Percentiles rank a stretch among this genome's conserved stretches.
These are phyloP conservation scores for Annulohypoxylon truncatum DNA, from an alignment of 2,329 filamentous ascomycete genomes.

Conservation along the genomic window DNA sequence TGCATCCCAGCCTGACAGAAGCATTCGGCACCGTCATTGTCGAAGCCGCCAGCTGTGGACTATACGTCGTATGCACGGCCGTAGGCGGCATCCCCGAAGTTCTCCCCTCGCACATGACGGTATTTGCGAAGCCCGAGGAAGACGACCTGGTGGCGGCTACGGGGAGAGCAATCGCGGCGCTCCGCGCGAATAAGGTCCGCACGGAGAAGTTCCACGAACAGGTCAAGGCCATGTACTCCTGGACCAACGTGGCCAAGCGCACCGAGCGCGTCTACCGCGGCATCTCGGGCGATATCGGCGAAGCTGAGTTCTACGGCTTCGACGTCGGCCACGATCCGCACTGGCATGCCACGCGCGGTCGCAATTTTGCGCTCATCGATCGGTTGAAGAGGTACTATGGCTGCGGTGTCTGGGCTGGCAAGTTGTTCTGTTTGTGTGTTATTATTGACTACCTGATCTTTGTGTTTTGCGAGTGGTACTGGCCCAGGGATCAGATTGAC, in stretches of 20 bases:
- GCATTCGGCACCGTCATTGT: conserved; percentile 98
- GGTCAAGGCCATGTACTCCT: conserved; percentile 98
- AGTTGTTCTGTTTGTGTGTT: conserved; percentile 94
- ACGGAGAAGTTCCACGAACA: conserved; percentile 97
- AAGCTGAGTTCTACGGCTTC: conserved; percentile 89
- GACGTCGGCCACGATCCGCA: conserved; percentile 70
- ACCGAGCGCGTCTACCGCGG: conserved; percentile 97
- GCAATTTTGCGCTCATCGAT: conserved; percentile 93
- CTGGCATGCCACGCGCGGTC: conserved; percentile 77
- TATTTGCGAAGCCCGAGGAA: conserved; percentile 96
- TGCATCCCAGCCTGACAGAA: conserved; percentile 94
- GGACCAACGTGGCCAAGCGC: conserved; percentile 92
- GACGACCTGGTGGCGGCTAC: conserved; percentile 93
- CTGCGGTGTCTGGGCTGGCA: conserved; percentile 98
- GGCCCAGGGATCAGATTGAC: conserved; percentile 87
- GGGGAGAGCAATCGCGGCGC: conserved; percentile 84
- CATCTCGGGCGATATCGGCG: conserved; percentile 85
- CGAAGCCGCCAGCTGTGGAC: conserved; percentile 92
- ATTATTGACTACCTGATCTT: conserved; percentile 95
- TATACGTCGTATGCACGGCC: conserved; percentile 96
- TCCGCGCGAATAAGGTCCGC: conserved; percentile 86
- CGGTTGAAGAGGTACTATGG: conserved; percentile 96
- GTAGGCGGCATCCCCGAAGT: conserved; percentile 98
- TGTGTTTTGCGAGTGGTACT: conserved; percentile 86
- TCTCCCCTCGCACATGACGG: conserved; percentile 94